These are phyloP conservation scores for Tuber indicum DNA, from an alignment of 495 filamentous ascomycete genomes.

Conservation along the genomic window DNA sequence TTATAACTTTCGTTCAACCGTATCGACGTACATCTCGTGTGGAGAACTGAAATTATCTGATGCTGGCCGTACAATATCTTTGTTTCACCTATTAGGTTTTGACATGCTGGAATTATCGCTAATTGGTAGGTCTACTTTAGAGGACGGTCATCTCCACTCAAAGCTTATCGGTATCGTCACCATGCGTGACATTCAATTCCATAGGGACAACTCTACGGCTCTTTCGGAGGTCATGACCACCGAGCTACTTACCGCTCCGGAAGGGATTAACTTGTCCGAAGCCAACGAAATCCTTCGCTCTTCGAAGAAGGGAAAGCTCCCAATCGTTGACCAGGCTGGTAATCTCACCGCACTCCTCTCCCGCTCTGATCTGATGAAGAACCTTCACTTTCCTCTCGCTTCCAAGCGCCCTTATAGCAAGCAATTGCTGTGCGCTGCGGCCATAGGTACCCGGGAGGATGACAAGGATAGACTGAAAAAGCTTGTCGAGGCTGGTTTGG, in stretches of 20 bases:
- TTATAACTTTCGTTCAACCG: conserved; percentile 99
- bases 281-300: conserved; percentile 88
- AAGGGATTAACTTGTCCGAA: conserved; percentile 76
- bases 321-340: conserved; percentile 78
- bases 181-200: conserved; percentile 94
- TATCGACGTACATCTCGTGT: conserved; percentile 66
- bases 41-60: conserved; percentile 42
- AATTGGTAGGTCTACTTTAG: conserved; percentile 49
- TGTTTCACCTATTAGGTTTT: not conserved
- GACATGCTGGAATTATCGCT: conserved; percentile 23
- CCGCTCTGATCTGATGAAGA: conserved; percentile 97
- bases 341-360: conserved; percentile 94
- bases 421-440: conserved; percentile 90
- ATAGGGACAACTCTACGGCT: conserved; percentile 62
- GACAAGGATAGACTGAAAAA: conserved; percentile 80
- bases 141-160: conserved; percentile 84
- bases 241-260: conserved; percentile 82
- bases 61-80: conserved; percentile 16
- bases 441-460: conserved; percentile 87
- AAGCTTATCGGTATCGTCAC: conserved; percentile 96
- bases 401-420: conserved; percentile 97
- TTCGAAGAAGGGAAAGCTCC: conserved; percentile 99
- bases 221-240: conserved; percentile 92
- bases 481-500: conserved; percentile 88
- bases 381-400: conserved; percentile 90